Evolutionary conservation across 2,329 filamentous ascomycete genomes (phyloP).

Genomic region (Aspergillus pseudoglaucus): DNA sequence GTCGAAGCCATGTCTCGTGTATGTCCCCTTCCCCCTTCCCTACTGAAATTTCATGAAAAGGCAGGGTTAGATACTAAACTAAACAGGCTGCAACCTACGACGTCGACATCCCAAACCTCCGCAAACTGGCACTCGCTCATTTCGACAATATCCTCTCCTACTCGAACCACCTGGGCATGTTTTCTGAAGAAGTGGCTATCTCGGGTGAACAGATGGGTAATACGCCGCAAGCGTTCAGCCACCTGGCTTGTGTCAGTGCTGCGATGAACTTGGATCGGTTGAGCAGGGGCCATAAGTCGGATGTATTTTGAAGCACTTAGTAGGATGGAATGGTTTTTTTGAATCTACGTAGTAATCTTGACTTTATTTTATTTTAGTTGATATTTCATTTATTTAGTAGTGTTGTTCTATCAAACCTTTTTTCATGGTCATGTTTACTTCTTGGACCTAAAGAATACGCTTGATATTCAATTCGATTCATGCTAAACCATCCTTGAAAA

Average conservation of each 20-base stretch:
- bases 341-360: too few species aligned
- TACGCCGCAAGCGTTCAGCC: conserved; percentile 72
- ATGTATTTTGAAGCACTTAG: not conserved
- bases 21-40: conserved; percentile 27
- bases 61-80: not conserved
- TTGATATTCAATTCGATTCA: too few species aligned
- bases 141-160: conserved; percentile 75
- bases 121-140: conserved; percentile 52
- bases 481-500: too few species aligned
- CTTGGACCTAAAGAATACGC: too few species aligned
- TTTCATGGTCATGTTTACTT: too few species aligned
- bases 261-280: conserved; percentile 65
- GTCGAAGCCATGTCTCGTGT: conserved; percentile 71
- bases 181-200: conserved; percentile 69
- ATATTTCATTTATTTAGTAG: too few species aligned
- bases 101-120: conserved; percentile 27
- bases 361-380: too few species aligned
- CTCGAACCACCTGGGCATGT: conserved; percentile 70
- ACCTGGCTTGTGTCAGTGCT: conserved; percentile 67
- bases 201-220: conserved; percentile 73
- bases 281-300: not conserved
- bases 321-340: not conserved
- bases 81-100: conserved; percentile 24
- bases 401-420: too few species aligned
- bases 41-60: not conserved